Percentiles rank a stretch among this genome's conserved stretches.
These are phyloP conservation scores for Aspergillus vadensis DNA, from an alignment of 2,329 filamentous ascomycete species.

Conservation along the genomic window DNA sequence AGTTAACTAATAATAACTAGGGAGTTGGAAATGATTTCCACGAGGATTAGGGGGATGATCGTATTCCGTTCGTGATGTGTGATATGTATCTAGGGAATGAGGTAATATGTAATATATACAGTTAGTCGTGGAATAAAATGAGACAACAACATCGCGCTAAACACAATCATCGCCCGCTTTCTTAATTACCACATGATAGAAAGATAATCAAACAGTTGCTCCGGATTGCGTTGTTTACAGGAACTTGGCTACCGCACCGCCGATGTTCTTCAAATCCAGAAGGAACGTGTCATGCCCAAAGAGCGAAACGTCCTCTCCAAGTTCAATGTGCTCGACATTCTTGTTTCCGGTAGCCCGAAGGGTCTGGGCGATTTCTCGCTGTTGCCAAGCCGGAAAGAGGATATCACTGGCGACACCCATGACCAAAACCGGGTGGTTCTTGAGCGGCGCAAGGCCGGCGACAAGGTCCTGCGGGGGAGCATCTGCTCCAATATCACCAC, in stretches of 20 bases:
- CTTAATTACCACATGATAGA: neutral
- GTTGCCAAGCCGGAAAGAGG: slow-evolving; percentile 96
- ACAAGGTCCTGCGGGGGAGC: slow-evolving; percentile 78
- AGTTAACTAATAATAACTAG: neutral
- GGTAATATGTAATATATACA: neutral
- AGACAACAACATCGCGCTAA: neutral
- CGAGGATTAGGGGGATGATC: no score
- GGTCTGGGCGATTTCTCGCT: slow-evolving; percentile 87
- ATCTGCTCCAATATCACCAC: slow-evolving; percentile 25
- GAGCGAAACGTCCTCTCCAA: slow-evolving; percentile 89
- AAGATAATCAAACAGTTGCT: no score
- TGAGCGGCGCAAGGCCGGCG: slow-evolving; percentile 68
- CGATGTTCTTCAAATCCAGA: slow-evolving; percentile 87
- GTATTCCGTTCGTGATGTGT: neutral
- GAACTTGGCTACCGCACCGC: slow-evolving; percentile 79
- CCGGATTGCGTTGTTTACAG: slow-evolving; percentile 56
- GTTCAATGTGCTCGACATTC: slow-evolving; percentile 81
- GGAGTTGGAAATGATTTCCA: no score
- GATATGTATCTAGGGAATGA: no score
- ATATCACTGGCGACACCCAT: slow-evolving; percentile 96
- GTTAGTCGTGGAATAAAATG: neutral
- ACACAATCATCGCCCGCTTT: neutral
- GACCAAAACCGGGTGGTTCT: slow-evolving; percentile 79
- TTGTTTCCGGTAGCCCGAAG: slow-evolving; percentile 75
- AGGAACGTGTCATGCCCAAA: slow-evolving; percentile 98